Base-by-base conservation (phyloP, 345 rosid genomes). In the Punica granatum region DNA sequence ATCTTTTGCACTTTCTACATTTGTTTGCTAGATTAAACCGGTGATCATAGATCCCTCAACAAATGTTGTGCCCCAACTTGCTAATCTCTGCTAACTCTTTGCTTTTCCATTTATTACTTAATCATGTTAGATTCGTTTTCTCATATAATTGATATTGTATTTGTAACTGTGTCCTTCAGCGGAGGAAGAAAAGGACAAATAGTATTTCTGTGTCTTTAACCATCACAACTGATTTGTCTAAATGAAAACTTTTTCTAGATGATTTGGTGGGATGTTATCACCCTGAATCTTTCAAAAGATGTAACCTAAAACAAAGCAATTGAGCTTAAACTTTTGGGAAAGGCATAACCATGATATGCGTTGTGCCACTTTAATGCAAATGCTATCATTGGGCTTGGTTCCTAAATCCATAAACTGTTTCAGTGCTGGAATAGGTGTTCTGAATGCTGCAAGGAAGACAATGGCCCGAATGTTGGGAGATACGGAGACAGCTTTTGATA, bases 381-480 rank as follows among this genome's bases (percentile, higher is more conserved):
- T 42, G 15, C 6, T 28, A 33, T 51, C 13, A 43, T 46, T 30
- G 76, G 35, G 59, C 25, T 69, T 65, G 32, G 75, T 78, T 56
- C 44, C 62, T 60, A 68, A 66, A 66, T 78, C 58, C 67, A 56
- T 74, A 21, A 28, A 26, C 66, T 79, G 67, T 46, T 81, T 68
- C 92, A 93, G 97, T 78, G 98, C 97, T 34, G 98, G 98, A 75
- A 85, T 93, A 69, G 98, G 98, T 73, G 98, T 93, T 76, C 84
- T 93, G 25, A 93, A 93, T 84, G 87, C 96, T 75, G 97, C 98
- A 21, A 87, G 95, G 84, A 89, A 90, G 80, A 93, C 98, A 62
- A 93, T 93, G 98, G 98, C 92, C 65, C 84, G 97, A 79, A 89
- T 90, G 98, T 76, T 90, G 77, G 98, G 97, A 68, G 86, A 93